Conservation (phyloP, 106 monocot genomes). For the Apostasia ramifera region DNA sequence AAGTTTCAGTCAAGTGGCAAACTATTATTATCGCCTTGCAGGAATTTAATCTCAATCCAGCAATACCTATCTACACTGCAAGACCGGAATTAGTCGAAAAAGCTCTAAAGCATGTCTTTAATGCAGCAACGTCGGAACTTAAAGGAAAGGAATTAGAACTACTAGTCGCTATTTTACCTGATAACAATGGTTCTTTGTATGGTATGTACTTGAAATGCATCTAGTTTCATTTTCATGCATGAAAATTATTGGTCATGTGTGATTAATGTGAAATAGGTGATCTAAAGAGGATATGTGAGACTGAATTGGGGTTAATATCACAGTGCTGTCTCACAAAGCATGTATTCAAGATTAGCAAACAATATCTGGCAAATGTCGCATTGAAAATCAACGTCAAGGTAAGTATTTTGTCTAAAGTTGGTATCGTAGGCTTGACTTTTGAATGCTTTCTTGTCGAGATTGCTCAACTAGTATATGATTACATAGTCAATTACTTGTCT, state of each 20-base stretch:
- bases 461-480: too few species aligned
- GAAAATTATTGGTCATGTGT: background rate
- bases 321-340: conserved; percentile 96
- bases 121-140: conserved; percentile 49
- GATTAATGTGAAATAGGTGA: conserved; percentile 44
- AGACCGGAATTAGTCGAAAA: conserved; percentile 79
- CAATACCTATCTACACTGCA: conserved; percentile 42
- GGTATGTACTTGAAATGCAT: conserved; percentile 33
- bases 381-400: conserved; percentile 99
- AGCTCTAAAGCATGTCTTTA: conserved; percentile 52
- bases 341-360: conserved; percentile 77
- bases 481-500: too few species aligned
- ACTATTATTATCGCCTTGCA: conserved; percentile 6
- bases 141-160: conserved; percentile 71
- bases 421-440: background rate
- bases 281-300: conserved; percentile 94
- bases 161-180: conserved; percentile 82
- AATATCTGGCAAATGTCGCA: conserved; percentile 97
- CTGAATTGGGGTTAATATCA: conserved; percentile 88
- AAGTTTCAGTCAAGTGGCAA: background rate
- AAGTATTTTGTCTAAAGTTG: background rate
- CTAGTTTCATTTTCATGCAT: background rate
- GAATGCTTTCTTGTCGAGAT: too few species aligned
- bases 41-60: conserved; percentile 71
- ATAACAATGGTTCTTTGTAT: conserved; percentile 92